phyloP scores from a whole-genome alignment of 2,329 filamentous ascomycete species.

The Nothophaeocryptopus gaeumannii region DNA sequence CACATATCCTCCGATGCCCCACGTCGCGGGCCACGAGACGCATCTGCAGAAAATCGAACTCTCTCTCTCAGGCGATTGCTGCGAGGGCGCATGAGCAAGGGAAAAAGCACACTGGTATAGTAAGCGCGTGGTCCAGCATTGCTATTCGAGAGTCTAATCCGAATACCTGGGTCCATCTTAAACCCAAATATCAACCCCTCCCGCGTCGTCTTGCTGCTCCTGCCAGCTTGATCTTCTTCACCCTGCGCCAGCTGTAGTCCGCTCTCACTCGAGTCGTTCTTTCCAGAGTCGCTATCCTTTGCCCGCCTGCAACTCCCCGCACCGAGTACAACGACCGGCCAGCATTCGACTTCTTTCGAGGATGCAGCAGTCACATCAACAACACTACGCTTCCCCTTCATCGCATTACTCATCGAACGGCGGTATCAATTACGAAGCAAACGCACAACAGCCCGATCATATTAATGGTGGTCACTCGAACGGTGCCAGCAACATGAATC shows the following conservation, averaged over 20 bases:
- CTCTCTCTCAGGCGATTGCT: slow-evolving; percentile 3
- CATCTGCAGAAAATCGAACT: background rate
- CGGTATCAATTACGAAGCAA: slow-evolving; percentile 13
- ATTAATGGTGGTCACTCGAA: slow-evolving; percentile 23
- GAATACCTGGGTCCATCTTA: slow-evolving; percentile 18
- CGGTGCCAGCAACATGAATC: slow-evolving; percentile 22
- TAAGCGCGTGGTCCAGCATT: background rate
- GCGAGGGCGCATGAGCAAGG: slow-evolving; percentile 19
- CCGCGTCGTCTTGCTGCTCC: slow-evolving; percentile 11
- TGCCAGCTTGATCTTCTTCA: slow-evolving; percentile 4
- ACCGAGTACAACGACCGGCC: slow-evolving; percentile 6
- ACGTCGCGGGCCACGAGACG: slow-evolving; percentile 1
- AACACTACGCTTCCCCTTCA: slow-evolving; percentile 11
- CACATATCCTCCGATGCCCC: slow-evolving; percentile 14
- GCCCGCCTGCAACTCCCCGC: slow-evolving; percentile 5
- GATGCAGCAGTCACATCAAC: slow-evolving; percentile 14
- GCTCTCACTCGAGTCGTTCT: background rate
- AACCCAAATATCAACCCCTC: slow-evolving; percentile 20
- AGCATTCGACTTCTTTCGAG: background rate
- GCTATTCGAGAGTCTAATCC: slow-evolving; percentile 4
- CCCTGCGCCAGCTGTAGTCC: background rate
- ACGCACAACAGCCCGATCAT: slow-evolving; percentile 17
- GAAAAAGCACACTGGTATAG: background rate
- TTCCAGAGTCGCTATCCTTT: slow-evolving; percentile 1
- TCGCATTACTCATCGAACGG: slow-evolving; percentile 21